Base-by-base conservation (phyloP, 1,284 basidiomycete species). In the Pseudozyma sp. region DNA sequence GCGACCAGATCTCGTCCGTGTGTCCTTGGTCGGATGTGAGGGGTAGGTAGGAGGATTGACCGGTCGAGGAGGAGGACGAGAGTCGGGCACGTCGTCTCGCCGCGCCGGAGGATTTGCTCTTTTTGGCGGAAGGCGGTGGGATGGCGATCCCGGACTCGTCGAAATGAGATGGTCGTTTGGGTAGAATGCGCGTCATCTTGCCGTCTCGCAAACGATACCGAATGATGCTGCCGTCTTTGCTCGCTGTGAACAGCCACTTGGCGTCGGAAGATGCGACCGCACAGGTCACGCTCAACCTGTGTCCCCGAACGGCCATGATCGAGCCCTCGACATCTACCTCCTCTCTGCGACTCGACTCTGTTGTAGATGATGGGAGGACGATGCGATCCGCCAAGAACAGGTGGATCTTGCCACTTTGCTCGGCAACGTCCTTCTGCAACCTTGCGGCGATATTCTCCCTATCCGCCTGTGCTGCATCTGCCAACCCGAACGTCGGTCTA, bases 381-480 rank as follows among this genome's bases (percentile, higher is more conserved):
- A 88, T 86, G 34, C 73, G 56, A 48, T 60, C 29, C 19, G 60
- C 62, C 37, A 95, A 86, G 80, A 92, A 92, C 37, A 92, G 84
- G 84, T 94, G 92, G n/a, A 94, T 86, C 84, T 91, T 93, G 50
- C 81, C 75, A 24, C 68, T 68, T 29, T 73, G 61, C 29, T 80
- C 75, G 11, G 75, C 62, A 11, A 80, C 80, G 48, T 83, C 82
- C 64, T 77, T 77, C 35, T 93, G 92, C 71, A 99, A 86, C 49
- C 95, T 87, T 16, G 94, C 89, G 45, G 93, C 92, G 68, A 99
- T 93, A 74, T 97, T 88, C 71, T 97, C 94, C 75, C 90, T 89
- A 87, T 98, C 95, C 50, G 96, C 90, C 74, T 95, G 94, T 0
- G 93, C 94, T 3, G 96, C 96, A 81, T 99, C 95, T 70, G 91